phyloP scores from a whole-genome alignment of 305 asterid species.

The Withania somnifera region DNA sequence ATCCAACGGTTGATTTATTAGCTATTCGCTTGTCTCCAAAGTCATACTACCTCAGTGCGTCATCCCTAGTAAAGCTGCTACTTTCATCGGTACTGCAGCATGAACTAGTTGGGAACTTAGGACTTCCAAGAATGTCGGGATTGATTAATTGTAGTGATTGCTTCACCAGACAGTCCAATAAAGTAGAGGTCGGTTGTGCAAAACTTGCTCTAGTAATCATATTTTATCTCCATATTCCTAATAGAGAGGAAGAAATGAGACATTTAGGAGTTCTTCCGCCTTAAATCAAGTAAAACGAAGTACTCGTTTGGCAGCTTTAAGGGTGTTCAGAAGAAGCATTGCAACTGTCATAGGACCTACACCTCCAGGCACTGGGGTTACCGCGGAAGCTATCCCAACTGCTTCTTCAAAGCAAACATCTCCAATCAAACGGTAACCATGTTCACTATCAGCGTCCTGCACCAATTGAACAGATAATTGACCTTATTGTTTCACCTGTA shows the following conservation, averaged over 20 bases:
- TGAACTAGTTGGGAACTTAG: not conserved
- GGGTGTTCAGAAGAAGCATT: slow-evolving; percentile 83
- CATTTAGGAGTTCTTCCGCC: not conserved
- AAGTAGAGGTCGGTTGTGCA: not conserved
- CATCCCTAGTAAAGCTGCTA: not conserved
- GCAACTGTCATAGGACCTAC: slow-evolving; percentile 98
- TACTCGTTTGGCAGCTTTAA: slow-evolving; percentile 60
- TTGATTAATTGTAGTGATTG: not conserved
- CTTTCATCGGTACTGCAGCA: not conserved
- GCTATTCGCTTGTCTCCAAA: not conserved
- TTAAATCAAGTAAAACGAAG: slow-evolving; percentile 18
- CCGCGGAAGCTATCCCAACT: slow-evolving; percentile 51
- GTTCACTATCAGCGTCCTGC: slow-evolving; percentile 51
- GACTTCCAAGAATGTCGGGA: not conserved
- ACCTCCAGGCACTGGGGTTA: slow-evolving; percentile 97
- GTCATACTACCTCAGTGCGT: not conserved
- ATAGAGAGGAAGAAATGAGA: not conserved
- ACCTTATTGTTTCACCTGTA: not conserved
- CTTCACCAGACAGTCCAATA: not conserved
- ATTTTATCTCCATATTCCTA: not conserved
- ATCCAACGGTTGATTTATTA: not conserved
- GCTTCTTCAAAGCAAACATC: slow-evolving; percentile 91
- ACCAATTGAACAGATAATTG: not conserved
- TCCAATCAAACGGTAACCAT: slow-evolving; percentile 67
- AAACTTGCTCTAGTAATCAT: not conserved